phyloP scores from a whole-genome alignment of 2,329 filamentous ascomycete genomes.

The Aspergillus sp. region DNA sequence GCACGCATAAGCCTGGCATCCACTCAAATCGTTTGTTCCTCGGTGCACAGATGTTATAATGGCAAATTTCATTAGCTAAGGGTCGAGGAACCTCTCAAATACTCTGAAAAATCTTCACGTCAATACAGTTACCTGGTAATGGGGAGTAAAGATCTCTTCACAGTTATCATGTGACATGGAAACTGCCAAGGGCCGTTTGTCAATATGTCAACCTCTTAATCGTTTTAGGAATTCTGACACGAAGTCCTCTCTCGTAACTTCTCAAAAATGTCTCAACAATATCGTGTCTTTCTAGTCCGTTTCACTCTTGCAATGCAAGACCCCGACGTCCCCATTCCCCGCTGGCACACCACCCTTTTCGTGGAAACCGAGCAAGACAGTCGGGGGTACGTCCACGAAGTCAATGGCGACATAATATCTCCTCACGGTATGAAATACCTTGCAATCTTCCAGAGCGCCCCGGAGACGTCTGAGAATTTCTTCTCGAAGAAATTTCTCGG shows the following conservation, averaged over 20 bases:
- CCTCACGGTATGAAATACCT: slow-evolving; percentile 6
- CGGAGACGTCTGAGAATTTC: slow-evolving; percentile 1
- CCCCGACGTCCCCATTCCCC: slow-evolving; percentile 4
- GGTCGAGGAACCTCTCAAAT: slow-evolving; percentile 18
- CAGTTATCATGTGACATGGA: no score
- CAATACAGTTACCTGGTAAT: slow-evolving; percentile 2
- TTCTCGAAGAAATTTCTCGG: slow-evolving; percentile 2
- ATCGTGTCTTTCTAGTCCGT: slow-evolving; percentile 3
- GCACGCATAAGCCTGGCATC: no score
- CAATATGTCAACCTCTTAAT: no score
- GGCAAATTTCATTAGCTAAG: slow-evolving; percentile 15
- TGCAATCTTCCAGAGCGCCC: background rate
- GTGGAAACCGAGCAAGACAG: slow-evolving; percentile 3
- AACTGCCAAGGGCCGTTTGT: no score
- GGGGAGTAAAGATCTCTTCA: no score
- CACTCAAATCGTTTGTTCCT: no score
- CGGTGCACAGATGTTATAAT: slow-evolving; percentile 6
- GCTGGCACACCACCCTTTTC: slow-evolving; percentile 8
- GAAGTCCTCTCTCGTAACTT: no score
- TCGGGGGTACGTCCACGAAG: slow-evolving; percentile 5
- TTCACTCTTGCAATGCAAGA: slow-evolving; percentile 6
- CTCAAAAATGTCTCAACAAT: background rate
- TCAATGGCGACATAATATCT: slow-evolving; percentile 8
- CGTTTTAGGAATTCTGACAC: no score
- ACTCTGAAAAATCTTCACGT: slow-evolving; percentile 19